These are phyloP conservation scores for Alternaria tenuissima DNA, from an alignment of 2,329 filamentous ascomycete genomes.

Conservation along the genomic window DNA sequence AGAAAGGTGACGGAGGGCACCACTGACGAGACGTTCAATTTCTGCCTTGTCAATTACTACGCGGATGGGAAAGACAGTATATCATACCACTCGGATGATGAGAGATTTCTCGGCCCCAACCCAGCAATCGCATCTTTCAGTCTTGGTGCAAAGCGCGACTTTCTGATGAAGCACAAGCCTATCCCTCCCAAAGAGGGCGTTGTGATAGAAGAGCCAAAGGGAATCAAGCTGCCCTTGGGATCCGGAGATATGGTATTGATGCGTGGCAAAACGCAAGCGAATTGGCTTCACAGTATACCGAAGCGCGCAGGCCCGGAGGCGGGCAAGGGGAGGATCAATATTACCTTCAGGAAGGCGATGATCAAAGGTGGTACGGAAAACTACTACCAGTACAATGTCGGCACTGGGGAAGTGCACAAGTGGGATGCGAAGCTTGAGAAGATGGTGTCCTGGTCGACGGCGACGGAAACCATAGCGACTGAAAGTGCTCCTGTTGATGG, in stretches of 20 bases:
- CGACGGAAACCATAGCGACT: neutral
- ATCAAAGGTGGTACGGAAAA: conserved; percentile 78
- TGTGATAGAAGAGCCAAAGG: conserved; percentile 47
- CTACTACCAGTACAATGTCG: conserved; percentile 86
- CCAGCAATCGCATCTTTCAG: conserved; percentile 80
- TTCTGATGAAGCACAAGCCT: conserved; percentile 81
- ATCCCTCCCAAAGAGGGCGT: conserved; percentile 48
- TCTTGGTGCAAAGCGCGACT: conserved; percentile 75
- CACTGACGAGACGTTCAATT: conserved; percentile 75
- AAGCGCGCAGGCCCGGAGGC: conserved; percentile 72
- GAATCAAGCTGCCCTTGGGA: conserved; percentile 63
- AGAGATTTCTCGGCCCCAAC: conserved; percentile 73
- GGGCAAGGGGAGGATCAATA: conserved; percentile 72
- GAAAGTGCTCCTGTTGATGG: neutral
- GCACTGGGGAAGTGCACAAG: conserved; percentile 70
- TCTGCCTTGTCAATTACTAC: conserved; percentile 85
- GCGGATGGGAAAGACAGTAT: conserved; percentile 80
- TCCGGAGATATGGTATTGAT: conserved; percentile 83
- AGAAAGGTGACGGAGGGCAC: conserved; percentile 69
- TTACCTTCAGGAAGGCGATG: conserved; percentile 78
- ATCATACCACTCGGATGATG: conserved; percentile 81
- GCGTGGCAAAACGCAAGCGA: conserved; percentile 74
- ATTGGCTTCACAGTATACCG: conserved; percentile 79
- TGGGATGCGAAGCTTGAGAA: conserved; percentile 69
- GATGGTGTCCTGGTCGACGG: conserved; percentile 54